phyloP scores from a whole-genome alignment of 805 yeast genomes.

The Metschnikowia baotianmanensis region DNA sequence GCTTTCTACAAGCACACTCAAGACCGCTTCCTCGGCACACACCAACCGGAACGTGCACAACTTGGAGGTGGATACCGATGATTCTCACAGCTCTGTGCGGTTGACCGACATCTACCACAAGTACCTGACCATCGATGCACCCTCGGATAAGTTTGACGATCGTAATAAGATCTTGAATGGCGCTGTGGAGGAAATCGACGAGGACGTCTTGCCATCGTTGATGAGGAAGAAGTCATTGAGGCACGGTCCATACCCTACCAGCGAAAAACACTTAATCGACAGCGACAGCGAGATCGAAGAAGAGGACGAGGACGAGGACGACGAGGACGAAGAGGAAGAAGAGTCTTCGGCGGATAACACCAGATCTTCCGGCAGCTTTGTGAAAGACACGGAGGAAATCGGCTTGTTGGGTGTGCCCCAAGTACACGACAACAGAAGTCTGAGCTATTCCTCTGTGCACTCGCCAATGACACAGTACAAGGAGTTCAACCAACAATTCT shows the following conservation, averaged over 20 bases:
- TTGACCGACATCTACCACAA: slow-evolving; percentile 44
- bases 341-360: neutral
- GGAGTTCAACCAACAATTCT: slow-evolving; percentile 40
- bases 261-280: slow-evolving; percentile 35
- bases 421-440: slow-evolving; percentile 26
- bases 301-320: slow-evolving; percentile 23
- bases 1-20: slow-evolving; percentile 2
- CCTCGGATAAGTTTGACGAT: slow-evolving; percentile 40
- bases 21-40: neutral
- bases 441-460: slow-evolving; percentile 38
- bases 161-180: slow-evolving; percentile 39
- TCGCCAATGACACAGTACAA: slow-evolving; percentile 44
- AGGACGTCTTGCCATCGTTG: slow-evolving; percentile 33
- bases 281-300: slow-evolving; percentile 29
- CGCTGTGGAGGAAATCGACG: slow-evolving; percentile 32
- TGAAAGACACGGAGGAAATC: neutral
- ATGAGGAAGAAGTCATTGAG: slow-evolving; percentile 29
- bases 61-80: slow-evolving; percentile 21
- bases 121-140: slow-evolving; percentile 37
- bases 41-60: slow-evolving; percentile 26
- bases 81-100: slow-evolving; percentile 35
- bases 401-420: slow-evolving; percentile 26
- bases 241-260: slow-evolving; percentile 34
- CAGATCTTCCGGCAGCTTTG: slow-evolving; percentile 1
- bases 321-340: slow-evolving; percentile 21